phyloP scores from a whole-genome alignment of 2,329 filamentous ascomycete genomes.

The Diplocarpon rosae region DNA sequence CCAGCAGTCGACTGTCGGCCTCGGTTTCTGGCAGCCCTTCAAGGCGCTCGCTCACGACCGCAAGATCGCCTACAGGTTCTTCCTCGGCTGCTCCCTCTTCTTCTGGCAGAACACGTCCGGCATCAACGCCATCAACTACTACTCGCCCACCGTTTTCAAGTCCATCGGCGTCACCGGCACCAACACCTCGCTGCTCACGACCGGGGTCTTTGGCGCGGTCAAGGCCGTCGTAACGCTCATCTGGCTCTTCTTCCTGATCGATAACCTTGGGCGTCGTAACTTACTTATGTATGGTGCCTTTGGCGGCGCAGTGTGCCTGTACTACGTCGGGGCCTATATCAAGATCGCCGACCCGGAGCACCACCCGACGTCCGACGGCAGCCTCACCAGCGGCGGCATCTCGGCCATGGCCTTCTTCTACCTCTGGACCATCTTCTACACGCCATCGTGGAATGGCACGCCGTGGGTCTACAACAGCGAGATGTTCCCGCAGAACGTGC shows the following conservation, averaged over 20 bases:
- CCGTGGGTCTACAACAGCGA: constrained; percentile 69
- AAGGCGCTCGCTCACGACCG: constrained; percentile 40
- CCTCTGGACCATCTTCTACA: constrained; percentile 30
- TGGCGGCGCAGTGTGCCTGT: constrained; percentile 52
- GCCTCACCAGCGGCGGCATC: constrained; percentile 33
- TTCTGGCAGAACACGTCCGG: constrained; percentile 37
- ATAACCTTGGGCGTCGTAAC: constrained; percentile 49
- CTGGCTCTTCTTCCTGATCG: constrained; percentile 60
- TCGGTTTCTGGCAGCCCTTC: constrained; percentile 60
- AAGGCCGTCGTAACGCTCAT: constrained; percentile 58
- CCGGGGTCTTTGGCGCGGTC: constrained; percentile 66
- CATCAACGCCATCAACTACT: constrained; percentile 77
- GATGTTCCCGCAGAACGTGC: constrained; percentile 62
- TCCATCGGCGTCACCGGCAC: constrained; percentile 46
- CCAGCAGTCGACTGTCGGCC: constrained; percentile 49
- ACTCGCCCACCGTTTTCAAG: constrained; percentile 57
- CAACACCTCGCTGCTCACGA: constrained; percentile 49
- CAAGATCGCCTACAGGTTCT: constrained; percentile 56
- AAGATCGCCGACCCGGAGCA: constrained; percentile 28
- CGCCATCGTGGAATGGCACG: constrained; percentile 53
- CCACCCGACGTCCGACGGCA: constrained; percentile 21
- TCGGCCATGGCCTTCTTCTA: constrained; percentile 59
- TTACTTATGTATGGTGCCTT: constrained; percentile 54
- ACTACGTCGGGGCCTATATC: constrained; percentile 36
- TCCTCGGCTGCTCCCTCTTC: constrained; percentile 63